Percentiles rank a stretch among this genome's conserved stretches.
These are phyloP conservation scores for Pseudoturritis turrita DNA, from an alignment of 345 rosid genomes.

Conservation along the genomic window DNA sequence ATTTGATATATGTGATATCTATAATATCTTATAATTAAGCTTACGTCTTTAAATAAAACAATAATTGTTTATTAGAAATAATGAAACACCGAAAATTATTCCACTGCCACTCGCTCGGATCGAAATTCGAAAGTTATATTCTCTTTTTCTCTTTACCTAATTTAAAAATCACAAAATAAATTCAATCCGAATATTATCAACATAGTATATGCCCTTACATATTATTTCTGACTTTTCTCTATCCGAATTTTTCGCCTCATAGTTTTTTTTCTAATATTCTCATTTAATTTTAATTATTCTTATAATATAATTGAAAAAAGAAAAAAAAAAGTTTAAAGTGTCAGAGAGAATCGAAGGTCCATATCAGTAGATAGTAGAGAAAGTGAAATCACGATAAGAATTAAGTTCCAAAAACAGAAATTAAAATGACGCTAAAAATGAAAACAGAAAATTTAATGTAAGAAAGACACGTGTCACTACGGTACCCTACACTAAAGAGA, in stretches of 20 bases:
- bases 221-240: slow-evolving; percentile 23
- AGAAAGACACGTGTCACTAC: slow-evolving; percentile 19
- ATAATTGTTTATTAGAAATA: background rate
- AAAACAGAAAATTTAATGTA: background rate
- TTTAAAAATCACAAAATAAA: slow-evolving; percentile 7
- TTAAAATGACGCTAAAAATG: background rate
- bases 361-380: slow-evolving; percentile 2
- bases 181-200: slow-evolving; percentile 20
- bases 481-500: slow-evolving; percentile 11
- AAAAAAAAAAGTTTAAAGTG: background rate
- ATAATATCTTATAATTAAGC: background rate
- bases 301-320: background rate
- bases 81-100: slow-evolving; percentile 7
- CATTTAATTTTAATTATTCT: background rate
- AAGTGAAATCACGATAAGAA: slow-evolving; percentile 3
- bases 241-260: slow-evolving; percentile 16
- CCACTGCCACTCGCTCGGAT: slow-evolving; percentile 29
- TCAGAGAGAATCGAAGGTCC: slow-evolving; percentile 23
- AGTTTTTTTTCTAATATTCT: background rate
- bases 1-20: background rate
- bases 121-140: slow-evolving; percentile 31
- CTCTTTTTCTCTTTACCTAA: slow-evolving; percentile 20
- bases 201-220: slow-evolving; percentile 22
- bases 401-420: slow-evolving; percentile 17
- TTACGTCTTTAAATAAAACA: background rate